Percentiles rank a stretch among this genome's conserved stretches.
These are phyloP conservation scores for Phytophthora boehmeriae DNA, from an alignment of 352 stramenopile genomes.

Conservation along the genomic window DNA sequence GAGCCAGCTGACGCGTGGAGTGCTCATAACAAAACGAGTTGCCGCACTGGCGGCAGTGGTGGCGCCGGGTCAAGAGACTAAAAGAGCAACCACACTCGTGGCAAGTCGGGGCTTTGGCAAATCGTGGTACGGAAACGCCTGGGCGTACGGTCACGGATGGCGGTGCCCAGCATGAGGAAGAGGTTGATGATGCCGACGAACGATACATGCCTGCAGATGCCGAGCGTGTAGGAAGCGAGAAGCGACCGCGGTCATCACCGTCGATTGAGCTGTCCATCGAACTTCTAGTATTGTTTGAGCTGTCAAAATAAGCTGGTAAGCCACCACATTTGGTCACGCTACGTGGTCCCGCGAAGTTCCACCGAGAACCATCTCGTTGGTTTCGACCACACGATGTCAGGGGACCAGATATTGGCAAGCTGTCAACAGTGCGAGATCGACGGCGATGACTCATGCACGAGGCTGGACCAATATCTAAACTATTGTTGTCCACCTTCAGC, in stretches of 20 bases:
- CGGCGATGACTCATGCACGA: conserved; percentile 26
- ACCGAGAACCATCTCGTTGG: conserved; percentile 16
- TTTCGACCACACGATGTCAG: conserved; percentile 31
- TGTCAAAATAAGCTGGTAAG: conserved; percentile 32
- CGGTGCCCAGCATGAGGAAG: conserved; percentile 34
- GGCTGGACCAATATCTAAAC: conserved; percentile 26
- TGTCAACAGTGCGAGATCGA: conserved; percentile 26
- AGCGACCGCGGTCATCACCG: conserved; percentile 24
- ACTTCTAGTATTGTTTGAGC: conserved; percentile 15
- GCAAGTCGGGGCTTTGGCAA: conserved; percentile 70
- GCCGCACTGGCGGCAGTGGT: conserved; percentile 85
- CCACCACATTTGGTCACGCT: conserved; percentile 27
- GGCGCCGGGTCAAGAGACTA: conserved; percentile 67
- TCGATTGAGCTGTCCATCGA: conserved; percentile 32
- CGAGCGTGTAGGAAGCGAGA: conserved; percentile 36
- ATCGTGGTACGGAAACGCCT: conserved; percentile 57
- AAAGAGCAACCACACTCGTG: conserved; percentile 78
- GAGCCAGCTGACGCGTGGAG: conserved; percentile 70
- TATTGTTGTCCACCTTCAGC: conserved; percentile 39
- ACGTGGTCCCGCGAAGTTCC: conserved; percentile 28
- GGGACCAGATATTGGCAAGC: conserved; percentile 20
- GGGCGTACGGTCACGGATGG: conserved; percentile 27
- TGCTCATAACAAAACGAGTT: conserved; percentile 89
- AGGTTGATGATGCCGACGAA: conserved; percentile 35
- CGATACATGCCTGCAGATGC: conserved; percentile 44